phyloP scores from a whole-genome alignment of 371 early-diverging fungal genomes.

The Sporodiniella umbellata region DNA sequence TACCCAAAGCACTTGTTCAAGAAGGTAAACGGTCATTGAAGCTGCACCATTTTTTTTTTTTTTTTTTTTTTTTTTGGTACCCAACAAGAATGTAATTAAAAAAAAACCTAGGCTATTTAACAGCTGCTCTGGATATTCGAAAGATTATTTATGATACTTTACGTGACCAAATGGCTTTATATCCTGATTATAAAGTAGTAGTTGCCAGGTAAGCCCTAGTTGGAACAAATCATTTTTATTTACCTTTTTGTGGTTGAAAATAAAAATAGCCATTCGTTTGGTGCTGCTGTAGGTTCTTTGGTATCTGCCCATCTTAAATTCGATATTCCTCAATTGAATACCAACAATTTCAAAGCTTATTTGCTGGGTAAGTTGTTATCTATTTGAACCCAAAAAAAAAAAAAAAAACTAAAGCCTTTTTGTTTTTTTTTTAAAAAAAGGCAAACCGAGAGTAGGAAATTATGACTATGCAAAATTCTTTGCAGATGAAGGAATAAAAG shows the following conservation, averaged over 20 bases:
- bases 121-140: conserved; percentile 5
- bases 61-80: not conserved
- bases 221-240: too few species aligned
- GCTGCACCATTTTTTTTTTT: not conserved
- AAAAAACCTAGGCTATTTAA: conserved; percentile 5
- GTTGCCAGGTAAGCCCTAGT: conserved; percentile 15
- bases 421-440: not conserved
- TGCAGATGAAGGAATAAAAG: not conserved
- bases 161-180: conserved; percentile 5
- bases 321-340: not conserved
- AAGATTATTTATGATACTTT: conserved; percentile 6
- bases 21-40: conserved; percentile 4
- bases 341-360: conserved; percentile 5
- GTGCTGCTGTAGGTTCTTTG: conserved; percentile 15
- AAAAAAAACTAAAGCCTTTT: too few species aligned
- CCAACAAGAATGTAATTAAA: too few species aligned
- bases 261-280: conserved; percentile 17
- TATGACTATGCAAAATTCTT: conserved; percentile 12
- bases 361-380: conserved; percentile 1
- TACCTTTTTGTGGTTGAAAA: too few species aligned
- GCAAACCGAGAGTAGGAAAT: conserved; percentile 16
- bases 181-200: conserved; percentile 7
- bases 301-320: conserved; percentile 7
- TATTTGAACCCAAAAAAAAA: not conserved
- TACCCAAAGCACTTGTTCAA: conserved; percentile 8